A percentile compares a stretch with the other conserved stretches of the same genome.
Evolutionary conservation across 2,329 filamentous ascomycete genomes (phyloP).

Genomic region (Botrytis paeoniae): DNA sequence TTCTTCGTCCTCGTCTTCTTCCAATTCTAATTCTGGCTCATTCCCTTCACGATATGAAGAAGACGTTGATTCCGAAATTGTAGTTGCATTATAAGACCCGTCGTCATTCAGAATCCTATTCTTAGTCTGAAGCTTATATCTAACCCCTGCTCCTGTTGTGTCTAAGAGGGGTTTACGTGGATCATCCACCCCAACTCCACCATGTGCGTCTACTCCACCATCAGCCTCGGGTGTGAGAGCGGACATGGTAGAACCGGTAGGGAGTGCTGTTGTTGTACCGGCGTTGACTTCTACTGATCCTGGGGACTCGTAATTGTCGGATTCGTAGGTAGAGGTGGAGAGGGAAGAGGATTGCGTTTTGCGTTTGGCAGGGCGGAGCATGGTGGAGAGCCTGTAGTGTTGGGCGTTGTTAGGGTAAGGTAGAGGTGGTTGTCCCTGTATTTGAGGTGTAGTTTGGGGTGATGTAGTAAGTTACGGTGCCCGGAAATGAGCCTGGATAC

Average conservation of each 20-base stretch:
- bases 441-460: background rate
- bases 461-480: slow-evolving; percentile 7
- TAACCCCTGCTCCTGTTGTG: slow-evolving; percentile 14
- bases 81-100: background rate
- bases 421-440: background rate
- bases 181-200: slow-evolving; percentile 16
- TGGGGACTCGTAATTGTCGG: background rate
- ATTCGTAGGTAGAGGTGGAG: background rate
- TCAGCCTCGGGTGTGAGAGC: background rate
- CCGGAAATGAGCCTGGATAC: background rate
- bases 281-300: background rate
- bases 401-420: background rate
- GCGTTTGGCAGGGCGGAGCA: slow-evolving; percentile 18
- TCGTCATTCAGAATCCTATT: slow-evolving; percentile 4
- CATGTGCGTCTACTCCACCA: background rate
- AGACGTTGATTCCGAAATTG: background rate
- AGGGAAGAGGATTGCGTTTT: background rate
- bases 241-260: slow-evolving; percentile 5
- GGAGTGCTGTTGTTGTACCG: background rate
- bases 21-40: slow-evolving; percentile 13
- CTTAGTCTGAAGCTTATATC: background rate
- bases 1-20: background rate
- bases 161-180: slow-evolving; percentile 23
- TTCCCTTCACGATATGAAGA: slow-evolving; percentile 1
- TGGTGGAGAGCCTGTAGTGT: slow-evolving; percentile 7